Evolutionary conservation across 169 alveolate species (phyloP), one percentile per base, ranked within the genome.

Genomic region (Cryptosporidium felis): DNA sequence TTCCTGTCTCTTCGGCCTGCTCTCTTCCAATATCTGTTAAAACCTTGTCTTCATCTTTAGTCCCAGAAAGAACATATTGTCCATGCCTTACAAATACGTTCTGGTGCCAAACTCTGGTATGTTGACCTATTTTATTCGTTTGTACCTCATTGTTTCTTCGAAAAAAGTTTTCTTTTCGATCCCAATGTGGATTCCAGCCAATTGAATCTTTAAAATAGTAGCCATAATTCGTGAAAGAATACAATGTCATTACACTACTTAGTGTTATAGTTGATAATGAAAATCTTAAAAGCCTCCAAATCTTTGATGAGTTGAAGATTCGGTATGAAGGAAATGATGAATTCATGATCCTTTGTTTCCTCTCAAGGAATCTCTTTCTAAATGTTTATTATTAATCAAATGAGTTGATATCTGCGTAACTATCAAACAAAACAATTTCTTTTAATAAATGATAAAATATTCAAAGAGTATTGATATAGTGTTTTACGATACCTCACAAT

Each of bases 41-140:
- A 14, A 60, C 63, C 49, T 62, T 90, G n/a, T 62, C 67, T 38
- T 82, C 93, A 62, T 89, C 91, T 44, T 53, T 46, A 36, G 47
- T 18, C 40, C 80, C 79, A 61, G 80, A 67, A 26, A 66, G 30
- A 49, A 67, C 80, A 30, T 90, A 90, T 32, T 90, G 91, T 0
- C 91, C 93, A 82, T 90, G 93, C 59, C 93, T 53, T 18, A 82
- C 93, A 32, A 90, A 56, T n/a, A 90, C 62, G 40, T 81, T 90
- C 42, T 90, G 74, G 67, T 90, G 90, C 45, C 80, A 53, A 5
- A 59, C 88, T 1, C 67, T 38, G 8, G 44, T 41, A 46, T 40
- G 45, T 47, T 62, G 28, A 62, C 38, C 45, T 10, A 30, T 40
- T 5, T 3, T 0, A 4, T 41, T 26, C 38, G 9, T 30, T 41